Evolutionary conservation across 495 filamentous ascomycete species (phyloP), one percentile per base, ranked within the genome.

Genomic region (Xylaria grammica): DNA sequence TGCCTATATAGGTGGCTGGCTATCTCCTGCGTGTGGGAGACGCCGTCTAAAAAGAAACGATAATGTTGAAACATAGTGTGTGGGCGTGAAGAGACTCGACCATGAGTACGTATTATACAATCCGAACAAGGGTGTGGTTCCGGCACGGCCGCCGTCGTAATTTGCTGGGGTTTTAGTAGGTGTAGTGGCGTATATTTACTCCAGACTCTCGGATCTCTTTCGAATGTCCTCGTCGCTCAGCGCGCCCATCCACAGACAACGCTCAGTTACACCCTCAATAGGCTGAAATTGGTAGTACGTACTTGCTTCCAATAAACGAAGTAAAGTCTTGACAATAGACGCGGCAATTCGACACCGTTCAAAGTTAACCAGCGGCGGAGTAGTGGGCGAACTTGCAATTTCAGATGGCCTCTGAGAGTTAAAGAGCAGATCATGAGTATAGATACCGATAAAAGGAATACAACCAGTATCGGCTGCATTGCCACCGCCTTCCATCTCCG

Each of bases 381-480:
- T 84, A 15, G 85, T 85, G 57, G 86, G 85, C 22, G 85, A 81
- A 65, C 79, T 90, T 60, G 71, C 89, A 81, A 90, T 83, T 73
- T 87, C 82, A 19, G 83, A 82, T 17, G 94, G 94, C 69, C 96
- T 90, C 75, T 97, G 93, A 0, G 91, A 87, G 74, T 98, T 99
- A 77, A 93, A 96, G 36, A 97, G 91, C n/a, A 99, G 84, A 69
- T 99, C 96, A 69, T 97, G 94, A 5, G 94, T 94, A 75, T 98
- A 99, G 50, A 85, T 88, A 79, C 92, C 95, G 71, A 99, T 91
- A 74, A 99, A 97, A 3, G 96, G 96, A 72, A 99, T 97, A 68
- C 95, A 97, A 42, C 94, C 95, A 68, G 89, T 88, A 62, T 94
- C 91, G 4, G 86, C 77, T 19, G 66, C 64, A 36, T 68, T 69